Evolutionary conservation across 2,329 filamentous ascomycete species (phyloP), one percentile per base, ranked within the genome.

Genomic region (Trichoderma afroharzianum): DNA sequence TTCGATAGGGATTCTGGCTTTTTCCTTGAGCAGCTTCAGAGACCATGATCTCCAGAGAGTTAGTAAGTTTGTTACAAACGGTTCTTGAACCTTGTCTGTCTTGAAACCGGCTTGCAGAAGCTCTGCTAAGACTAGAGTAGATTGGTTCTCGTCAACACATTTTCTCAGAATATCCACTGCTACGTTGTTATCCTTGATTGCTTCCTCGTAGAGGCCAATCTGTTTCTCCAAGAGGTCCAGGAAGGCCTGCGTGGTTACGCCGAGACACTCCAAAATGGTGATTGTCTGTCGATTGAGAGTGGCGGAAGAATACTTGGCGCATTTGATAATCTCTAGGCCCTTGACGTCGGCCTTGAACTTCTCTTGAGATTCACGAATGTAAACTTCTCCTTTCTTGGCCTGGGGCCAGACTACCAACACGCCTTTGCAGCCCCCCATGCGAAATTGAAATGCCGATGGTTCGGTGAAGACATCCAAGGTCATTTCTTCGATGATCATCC

Each of bases 231-330:
- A 86, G 77, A 95, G 92, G 0, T 82, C 76, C 24, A 90, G 79
- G 75, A 99, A 97, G 0, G 91, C 85, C 0, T 81, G 57, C 64
- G 91, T 89, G 0, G 86, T 82, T 1, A 98, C 90, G 0, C 93
- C 93, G 0, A 98, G 87, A 4, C 89, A 85, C 15, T 92, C 93
- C 0, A 99, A 83, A n/a, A 98, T 91, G 1, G 91, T 85, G 70
- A 99, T 98, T 1, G 95, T 90, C 79, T 99, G 96, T 36, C 95
- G 89, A 76, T 99, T 99, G 58, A 99, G 86, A 4, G 91, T 93
- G 1, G 95, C 93, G 3, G 88, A 87, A 1, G 93, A 91, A 76
- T 90, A 93, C 1, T 90, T 87, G 1, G 96, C 95, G 73, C 90
- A 91, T 26, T 93, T 89, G 74, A 98, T 94, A 70, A 99, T 92